phyloP scores from a whole-genome alignment of 2,329 filamentous ascomycete genomes.

The Ophiostoma fasciatum region DNA sequence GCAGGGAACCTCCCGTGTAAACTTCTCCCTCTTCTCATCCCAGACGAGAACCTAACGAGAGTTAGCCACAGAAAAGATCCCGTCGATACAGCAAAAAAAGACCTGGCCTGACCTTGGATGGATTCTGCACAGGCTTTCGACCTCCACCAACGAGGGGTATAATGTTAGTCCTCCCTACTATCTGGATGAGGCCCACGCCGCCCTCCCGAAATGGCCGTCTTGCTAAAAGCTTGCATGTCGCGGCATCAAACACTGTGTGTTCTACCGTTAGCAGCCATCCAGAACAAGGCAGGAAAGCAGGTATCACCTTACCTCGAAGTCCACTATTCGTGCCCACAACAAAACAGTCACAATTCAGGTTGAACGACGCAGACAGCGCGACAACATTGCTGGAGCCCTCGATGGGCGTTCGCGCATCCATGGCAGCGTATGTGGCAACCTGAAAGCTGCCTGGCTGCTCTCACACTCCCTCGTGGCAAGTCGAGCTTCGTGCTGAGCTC shows the following conservation, averaged over 20 bases:
- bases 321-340: constrained; percentile 45
- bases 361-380: constrained; percentile 75
- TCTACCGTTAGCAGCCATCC: too few relatives aligned
- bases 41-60: constrained; percentile 60
- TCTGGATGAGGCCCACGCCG: constrained; percentile 67
- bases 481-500: too few relatives aligned
- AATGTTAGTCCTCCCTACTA: constrained; percentile 79
- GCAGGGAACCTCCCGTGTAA: constrained; percentile 63
- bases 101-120: constrained; percentile 53
- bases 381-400: constrained; percentile 59
- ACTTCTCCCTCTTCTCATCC: constrained; percentile 69
- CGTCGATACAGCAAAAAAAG: not conserved
- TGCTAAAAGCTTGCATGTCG: constrained; percentile 54
- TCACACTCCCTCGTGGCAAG: too few relatives aligned
- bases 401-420: constrained; percentile 83
- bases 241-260: constrained; percentile 51
- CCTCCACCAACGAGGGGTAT: constrained; percentile 83
- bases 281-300: too few relatives aligned
- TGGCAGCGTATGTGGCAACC: too few relatives aligned
- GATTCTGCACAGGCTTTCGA: constrained; percentile 67
- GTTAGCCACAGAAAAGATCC: constrained; percentile 1
- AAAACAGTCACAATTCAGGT: constrained; percentile 72
- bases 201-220: constrained; percentile 55
- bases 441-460: too few relatives aligned
- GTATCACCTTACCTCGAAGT: constrained; percentile 3